Base-by-base conservation (phyloP, 1,139 yeast species). In the Lodderomyces jiufengensis region DNA sequence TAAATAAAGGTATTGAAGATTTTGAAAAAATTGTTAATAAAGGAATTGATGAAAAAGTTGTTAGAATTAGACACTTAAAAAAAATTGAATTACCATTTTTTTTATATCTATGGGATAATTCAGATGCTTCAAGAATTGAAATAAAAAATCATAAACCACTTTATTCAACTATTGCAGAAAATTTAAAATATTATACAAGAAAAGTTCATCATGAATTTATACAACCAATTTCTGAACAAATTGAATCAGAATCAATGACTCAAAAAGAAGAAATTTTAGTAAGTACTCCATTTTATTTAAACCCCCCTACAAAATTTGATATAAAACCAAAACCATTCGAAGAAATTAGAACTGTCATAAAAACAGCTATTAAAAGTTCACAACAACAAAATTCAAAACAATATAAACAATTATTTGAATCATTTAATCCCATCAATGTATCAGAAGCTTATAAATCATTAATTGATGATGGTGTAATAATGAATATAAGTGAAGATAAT, bases 281-380 rank as follows among this genome's bases (percentile, higher is more conserved):
- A 0, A 57, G 52, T 27, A 49, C 51, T 0, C 59, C 68, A 2
- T 77, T 75, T 44, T 61, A 66, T 28, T 47, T 46, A n/a, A n/a
- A n/a, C n/a, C n/a, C n/a, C n/a, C n/a, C n/a, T n/a, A n/a, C n/a
- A n/a, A n/a, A n/a, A n/a, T n/a, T n/a, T n/a, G 27, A 32, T 9
- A 12, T 26, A 22, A 10, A 8, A 22, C 15, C 18, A 7, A 54
- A 38, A 37, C 52, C 31, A 42, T 57, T 51, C 24, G 70, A 70
- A 31, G 52, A 59, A 20, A 51, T 72, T 2, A 57, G 67, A 39
- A 57, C 72, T 1, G 56, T 60, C 4, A 49, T 74, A 30, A 78
- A 81, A 48, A 78, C 90, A 1, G 68, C 84, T 6, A 73, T 84
- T 47, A 73, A 84, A 0, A 78, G 87, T 0, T 69, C 72, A 0